A percentile compares a stretch with the other conserved stretches of the same genome.
These are phyloP conservation scores for Haematococcus sp. DNA, from an alignment of 139 green algal species.

Conservation along the genomic window DNA sequence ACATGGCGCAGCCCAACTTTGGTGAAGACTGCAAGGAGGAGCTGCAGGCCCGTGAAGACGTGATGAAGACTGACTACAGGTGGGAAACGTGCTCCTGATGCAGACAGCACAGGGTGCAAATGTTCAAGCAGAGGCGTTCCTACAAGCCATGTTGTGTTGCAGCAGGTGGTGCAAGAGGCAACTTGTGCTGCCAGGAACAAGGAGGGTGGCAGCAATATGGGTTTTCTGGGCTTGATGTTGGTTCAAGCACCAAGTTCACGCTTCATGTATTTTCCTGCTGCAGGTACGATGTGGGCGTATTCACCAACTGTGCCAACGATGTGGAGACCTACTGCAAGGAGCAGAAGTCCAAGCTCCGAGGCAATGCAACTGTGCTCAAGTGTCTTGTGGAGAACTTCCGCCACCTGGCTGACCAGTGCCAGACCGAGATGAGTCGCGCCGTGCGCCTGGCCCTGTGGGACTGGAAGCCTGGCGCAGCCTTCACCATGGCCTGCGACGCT, in stretches of 20 bases:
- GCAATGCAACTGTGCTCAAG: conserved; percentile 68
- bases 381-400: conserved; percentile 66
- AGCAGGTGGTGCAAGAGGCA: no score
- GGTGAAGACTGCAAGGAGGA: conserved; percentile 60
- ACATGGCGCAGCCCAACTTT: conserved; percentile 77
- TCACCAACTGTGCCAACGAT: conserved; percentile 46
- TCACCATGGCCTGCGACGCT: conserved; percentile 74
- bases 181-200: no score
- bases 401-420: conserved; percentile 21
- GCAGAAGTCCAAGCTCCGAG: conserved; percentile 46
- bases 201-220: no score
- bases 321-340: conserved; percentile 55
- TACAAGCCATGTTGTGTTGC: no score
- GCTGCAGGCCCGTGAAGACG: conserved; percentile 51
- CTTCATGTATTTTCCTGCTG: not conserved
- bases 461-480: conserved; percentile 52
- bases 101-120: no score
- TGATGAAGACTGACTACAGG: conserved; percentile 67
- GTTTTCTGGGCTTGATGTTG: no score
- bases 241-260: no score
- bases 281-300: conserved; percentile 51
- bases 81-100: not conserved
- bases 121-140: no score
- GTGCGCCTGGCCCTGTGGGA: conserved; percentile 84
- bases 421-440: conserved; percentile 64